Conservation (phyloP, 169 alveolate genomes). For the Cryptosporidium viatorum region DNA sequence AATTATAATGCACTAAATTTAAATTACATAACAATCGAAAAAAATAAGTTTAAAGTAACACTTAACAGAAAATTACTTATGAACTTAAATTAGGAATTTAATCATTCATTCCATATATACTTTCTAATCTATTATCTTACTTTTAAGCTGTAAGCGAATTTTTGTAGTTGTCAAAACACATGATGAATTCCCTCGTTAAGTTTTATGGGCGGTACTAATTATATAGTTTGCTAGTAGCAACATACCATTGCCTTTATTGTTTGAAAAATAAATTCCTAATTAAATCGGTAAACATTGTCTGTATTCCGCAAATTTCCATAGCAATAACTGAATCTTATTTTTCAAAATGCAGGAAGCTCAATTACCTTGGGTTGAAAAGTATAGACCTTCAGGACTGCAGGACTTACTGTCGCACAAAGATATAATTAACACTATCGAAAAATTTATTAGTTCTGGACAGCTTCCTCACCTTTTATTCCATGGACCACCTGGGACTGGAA, state of each 20-base stretch:
- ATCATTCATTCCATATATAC: not conserved
- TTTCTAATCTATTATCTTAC: not conserved
- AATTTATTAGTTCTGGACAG: slow-evolving; percentile 93
- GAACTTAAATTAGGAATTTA: not conserved
- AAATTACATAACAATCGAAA: not conserved
- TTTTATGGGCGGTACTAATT: slow-evolving; percentile 1
- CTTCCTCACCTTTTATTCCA: slow-evolving; percentile 94
- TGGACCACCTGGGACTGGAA: slow-evolving; percentile 98
- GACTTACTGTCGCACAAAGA: slow-evolving; percentile 95
- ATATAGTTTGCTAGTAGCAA: not conserved
- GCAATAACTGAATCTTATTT: not conserved
- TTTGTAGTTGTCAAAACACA: not conserved
- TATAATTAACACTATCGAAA: slow-evolving; percentile 91
- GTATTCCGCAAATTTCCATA: not conserved
- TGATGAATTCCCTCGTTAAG: not conserved
- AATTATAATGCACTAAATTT: not conserved
- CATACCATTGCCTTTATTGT: not conserved
- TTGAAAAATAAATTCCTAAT: not conserved
- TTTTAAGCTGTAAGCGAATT: not conserved
- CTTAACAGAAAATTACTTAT: not conserved
- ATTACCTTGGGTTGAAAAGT: slow-evolving; percentile 93
- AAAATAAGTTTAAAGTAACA: not conserved
- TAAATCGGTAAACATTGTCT: not conserved
- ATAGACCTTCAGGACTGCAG: slow-evolving; percentile 92
- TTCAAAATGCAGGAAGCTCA: slow-evolving; percentile 55